These are phyloP conservation scores for Chaetomium cochliodes DNA, from an alignment of 495 filamentous ascomycete species.

Conservation along the genomic window DNA sequence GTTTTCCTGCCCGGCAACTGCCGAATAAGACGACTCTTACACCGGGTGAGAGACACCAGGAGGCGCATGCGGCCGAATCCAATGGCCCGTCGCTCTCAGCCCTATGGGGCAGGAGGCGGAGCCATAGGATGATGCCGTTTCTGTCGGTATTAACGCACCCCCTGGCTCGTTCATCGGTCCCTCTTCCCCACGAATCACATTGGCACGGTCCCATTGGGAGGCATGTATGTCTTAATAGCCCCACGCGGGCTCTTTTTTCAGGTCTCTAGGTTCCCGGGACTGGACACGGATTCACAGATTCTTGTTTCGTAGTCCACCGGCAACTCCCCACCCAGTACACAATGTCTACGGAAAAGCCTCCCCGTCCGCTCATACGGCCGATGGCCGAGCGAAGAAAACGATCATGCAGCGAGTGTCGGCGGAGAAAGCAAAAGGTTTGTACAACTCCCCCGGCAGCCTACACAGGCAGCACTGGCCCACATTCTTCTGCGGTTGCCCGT, in stretches of 20 bases:
- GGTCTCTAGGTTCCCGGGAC: no score
- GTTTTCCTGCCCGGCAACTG: background rate
- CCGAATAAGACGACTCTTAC: background rate
- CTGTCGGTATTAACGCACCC: background rate
- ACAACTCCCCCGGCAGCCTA: background rate
- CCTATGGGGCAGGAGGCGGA: background rate
- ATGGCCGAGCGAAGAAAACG: slow-evolving; percentile 16
- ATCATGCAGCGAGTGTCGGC: slow-evolving; percentile 23
- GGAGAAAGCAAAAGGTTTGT: slow-evolving; percentile 25
- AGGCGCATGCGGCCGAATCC: background rate
- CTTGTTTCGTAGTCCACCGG: background rate
- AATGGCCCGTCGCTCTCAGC: slow-evolving; percentile 5
- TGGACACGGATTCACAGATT: background rate
- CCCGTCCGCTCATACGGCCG: background rate
- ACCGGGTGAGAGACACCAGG: background rate
- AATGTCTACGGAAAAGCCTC: background rate
- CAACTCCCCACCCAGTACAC: background rate
- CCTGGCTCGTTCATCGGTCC: background rate
- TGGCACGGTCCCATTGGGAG: background rate
- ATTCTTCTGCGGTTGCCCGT: background rate
- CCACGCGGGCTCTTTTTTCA: background rate
- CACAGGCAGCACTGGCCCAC: background rate
- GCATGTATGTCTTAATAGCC: background rate
- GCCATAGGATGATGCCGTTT: background rate
- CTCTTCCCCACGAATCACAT: no score